Conservation (phyloP, 331 rosid genomes). For the Telfairia occidentalis region DNA sequence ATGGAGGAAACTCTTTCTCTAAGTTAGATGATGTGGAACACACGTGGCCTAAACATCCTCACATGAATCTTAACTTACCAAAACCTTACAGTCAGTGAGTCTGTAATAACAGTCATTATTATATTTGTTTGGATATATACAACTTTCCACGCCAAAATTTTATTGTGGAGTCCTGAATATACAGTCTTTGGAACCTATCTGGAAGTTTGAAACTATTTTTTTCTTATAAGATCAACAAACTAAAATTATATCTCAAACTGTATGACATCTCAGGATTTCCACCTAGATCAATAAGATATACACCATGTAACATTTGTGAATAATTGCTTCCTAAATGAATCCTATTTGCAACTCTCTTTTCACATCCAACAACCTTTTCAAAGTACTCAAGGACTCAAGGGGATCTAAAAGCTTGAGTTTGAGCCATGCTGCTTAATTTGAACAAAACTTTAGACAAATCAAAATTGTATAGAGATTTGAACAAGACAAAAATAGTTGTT, state of each 20-base stretch:
- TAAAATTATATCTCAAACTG: background rate
- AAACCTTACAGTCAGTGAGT: background rate
- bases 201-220: background rate
- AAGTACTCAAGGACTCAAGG: background rate
- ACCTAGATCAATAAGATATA: background rate
- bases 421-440: background rate
- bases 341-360: background rate
- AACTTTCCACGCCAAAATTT: background rate
- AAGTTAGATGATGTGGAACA: background rate
- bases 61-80: conserved; percentile 5
- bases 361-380: background rate
- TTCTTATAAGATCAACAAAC: background rate
- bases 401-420: background rate
- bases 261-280: background rate
- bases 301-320: background rate
- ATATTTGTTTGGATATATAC: background rate
- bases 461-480: background rate
- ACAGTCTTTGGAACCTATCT: background rate
- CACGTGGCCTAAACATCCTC: background rate
- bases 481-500: background rate
- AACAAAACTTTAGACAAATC: background rate
- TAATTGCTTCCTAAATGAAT: background rate
- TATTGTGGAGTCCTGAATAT: background rate
- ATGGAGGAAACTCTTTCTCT: background rate
- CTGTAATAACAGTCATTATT: background rate